Evolutionary conservation across 176 grass and related monocot genomes (phyloP), one percentile per base, ranked within the genome.

Genomic region (Triticum dicoccoides): DNA sequence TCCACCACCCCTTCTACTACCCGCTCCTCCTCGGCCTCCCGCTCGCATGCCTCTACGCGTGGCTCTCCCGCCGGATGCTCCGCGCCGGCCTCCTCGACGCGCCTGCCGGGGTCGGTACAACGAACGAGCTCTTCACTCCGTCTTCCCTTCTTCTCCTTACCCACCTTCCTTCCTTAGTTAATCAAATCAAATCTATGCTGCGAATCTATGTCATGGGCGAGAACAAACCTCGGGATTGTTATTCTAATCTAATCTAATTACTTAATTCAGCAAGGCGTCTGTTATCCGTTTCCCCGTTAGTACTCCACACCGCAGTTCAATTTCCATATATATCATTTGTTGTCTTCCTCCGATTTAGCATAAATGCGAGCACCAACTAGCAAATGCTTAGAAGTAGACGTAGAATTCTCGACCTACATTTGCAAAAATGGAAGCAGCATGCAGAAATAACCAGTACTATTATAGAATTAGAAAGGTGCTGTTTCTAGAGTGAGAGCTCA

Each of bases 1-100:
- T 95, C 41, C 95, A 98, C 86, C 86, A 95, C 45, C 95, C 95
- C 8, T 91, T 98, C 64, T 98, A 91, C 80, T 98, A 98, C 89
- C 88, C 89, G 66, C 30, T 98, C 56, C 76, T 98, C 21, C 91
- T 98, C 73, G 95, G 95, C 37, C 76, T 91, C 82, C 95, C 93
- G 29, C 87, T 98, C 51, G 85, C 91, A 24, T 87, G 80, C 41
- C 87, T 93, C 77, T 95, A 93, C 68, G 81, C 95, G n/a, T 93
- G 87, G 81, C 87, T 85, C 84, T 98, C 93, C 65, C 69, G 38
- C 6, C 33, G 84, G 2, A 17, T 90, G 75, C 83, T 92, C 66
- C 85, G 84, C 70, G 73, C 59, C 2, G 90, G 88, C 29, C 30
- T 91, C 82, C 92, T 97, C 21, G 90, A 94, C 35, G 59, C 88